phyloP scores from a whole-genome alignment of 192 early-diverging fungal genomes.

The Dissophora ornata region DNA sequence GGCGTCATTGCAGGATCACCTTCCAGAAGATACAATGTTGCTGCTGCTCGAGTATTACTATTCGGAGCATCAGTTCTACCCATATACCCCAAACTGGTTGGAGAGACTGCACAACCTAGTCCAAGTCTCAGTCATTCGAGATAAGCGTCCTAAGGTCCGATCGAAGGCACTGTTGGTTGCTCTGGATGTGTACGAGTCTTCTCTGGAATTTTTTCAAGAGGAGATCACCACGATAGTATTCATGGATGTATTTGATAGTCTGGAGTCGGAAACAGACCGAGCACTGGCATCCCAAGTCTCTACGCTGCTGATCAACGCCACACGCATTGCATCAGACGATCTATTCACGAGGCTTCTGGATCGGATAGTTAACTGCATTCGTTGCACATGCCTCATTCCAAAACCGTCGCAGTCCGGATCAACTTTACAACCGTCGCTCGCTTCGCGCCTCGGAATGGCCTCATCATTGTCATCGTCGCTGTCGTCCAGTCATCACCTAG shows the following conservation, averaged over 20 bases:
- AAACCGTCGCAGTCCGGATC: constrained; percentile 9
- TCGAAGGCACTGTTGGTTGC: constrained; percentile 55
- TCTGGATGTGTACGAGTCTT: constrained; percentile 59
- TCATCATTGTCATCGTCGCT: constrained; percentile 28
- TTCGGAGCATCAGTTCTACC: constrained; percentile 61
- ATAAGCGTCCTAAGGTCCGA: constrained; percentile 46
- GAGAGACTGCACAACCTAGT: constrained; percentile 55
- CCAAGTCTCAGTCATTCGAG: constrained; percentile 56
- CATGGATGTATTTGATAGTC: constrained; percentile 56
- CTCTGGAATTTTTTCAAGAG: constrained; percentile 64
- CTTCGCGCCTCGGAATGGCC: constrained; percentile 45
- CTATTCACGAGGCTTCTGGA: constrained; percentile 53
- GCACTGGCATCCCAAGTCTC: constrained; percentile 47
- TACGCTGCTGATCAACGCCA: constrained; percentile 52
- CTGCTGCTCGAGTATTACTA: constrained; percentile 64
- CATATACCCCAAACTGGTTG: constrained; percentile 67
- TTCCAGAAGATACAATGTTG: constrained; percentile 55
- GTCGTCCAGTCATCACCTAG: constrained; percentile 3
- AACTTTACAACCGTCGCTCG: constrained; percentile 28
- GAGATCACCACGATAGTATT: constrained; percentile 56
- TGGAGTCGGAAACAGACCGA: constrained; percentile 53
- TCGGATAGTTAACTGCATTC: constrained; percentile 50
- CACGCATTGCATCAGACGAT: constrained; percentile 37
- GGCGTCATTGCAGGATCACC: constrained; percentile 54
- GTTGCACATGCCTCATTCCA: constrained; percentile 53